phyloP scores from a whole-genome alignment of 2,329 filamentous ascomycete genomes.

The Monosporascus sp. region DNA sequence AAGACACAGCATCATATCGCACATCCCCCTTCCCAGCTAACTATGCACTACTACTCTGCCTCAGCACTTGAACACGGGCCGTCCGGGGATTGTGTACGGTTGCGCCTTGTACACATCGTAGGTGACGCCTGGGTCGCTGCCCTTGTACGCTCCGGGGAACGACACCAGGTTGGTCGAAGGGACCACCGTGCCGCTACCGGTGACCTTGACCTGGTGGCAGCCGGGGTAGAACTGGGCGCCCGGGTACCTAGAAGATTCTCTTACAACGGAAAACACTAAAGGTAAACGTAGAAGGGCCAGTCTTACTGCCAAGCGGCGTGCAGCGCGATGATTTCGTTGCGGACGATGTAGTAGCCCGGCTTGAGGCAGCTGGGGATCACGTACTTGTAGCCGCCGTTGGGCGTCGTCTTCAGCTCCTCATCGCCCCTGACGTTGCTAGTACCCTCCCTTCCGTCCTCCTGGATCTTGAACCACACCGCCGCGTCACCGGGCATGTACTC shows the following conservation, averaged over 20 bases:
- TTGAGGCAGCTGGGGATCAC: slow-evolving; percentile 49
- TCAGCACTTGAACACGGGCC: slow-evolving; percentile 43
- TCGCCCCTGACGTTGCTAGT: slow-evolving; percentile 46
- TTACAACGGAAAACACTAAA: too few relatives aligned
- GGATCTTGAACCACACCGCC: slow-evolving; percentile 53
- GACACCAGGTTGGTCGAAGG: slow-evolving; percentile 36
- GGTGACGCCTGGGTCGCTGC: slow-evolving; percentile 44
- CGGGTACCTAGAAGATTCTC: too few relatives aligned
- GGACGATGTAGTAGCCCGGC: slow-evolving; percentile 52
- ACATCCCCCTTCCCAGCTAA: background rate
- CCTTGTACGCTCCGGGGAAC: slow-evolving; percentile 50
- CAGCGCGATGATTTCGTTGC: slow-evolving; percentile 53
- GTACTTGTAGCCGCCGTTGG: slow-evolving; percentile 40
- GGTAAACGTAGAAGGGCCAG: too few relatives aligned
- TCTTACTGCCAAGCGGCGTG: slow-evolving; percentile 37
- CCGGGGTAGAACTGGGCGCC: slow-evolving; percentile 54
- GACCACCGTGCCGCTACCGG: slow-evolving; percentile 39
- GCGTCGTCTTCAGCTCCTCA: slow-evolving; percentile 37
- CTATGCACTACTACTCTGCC: slow-evolving; percentile 22
- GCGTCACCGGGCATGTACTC: slow-evolving; percentile 16
- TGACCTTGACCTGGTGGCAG: slow-evolving; percentile 53
- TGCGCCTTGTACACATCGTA: slow-evolving; percentile 45
- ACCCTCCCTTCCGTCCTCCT: slow-evolving; percentile 43
- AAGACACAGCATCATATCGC: background rate
- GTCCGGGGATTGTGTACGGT: slow-evolving; percentile 42